These are phyloP conservation scores for Bryoglossum gracile DNA, from an alignment of 495 filamentous ascomycete genomes.

Conservation along the genomic window DNA sequence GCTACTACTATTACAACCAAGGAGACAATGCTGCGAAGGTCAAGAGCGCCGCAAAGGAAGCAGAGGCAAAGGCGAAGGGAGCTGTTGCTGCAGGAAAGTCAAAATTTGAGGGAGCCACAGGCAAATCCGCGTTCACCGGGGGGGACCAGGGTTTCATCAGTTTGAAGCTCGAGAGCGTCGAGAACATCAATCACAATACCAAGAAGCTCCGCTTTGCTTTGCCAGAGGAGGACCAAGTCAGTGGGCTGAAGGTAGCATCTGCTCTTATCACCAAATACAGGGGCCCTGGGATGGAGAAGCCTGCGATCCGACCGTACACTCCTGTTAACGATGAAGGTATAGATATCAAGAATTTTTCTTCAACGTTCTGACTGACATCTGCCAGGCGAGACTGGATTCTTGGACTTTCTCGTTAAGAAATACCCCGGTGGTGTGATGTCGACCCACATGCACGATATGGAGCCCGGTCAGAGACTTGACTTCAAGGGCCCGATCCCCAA, in stretches of 20 bases:
- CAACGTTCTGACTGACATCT: neutral
- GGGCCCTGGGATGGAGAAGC: slow-evolving; percentile 68
- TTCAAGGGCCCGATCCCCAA: slow-evolving; percentile 96
- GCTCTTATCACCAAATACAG: slow-evolving; percentile 85
- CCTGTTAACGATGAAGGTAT: slow-evolving; percentile 79
- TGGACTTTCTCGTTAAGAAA: slow-evolving; percentile 86
- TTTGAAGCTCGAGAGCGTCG: slow-evolving; percentile 70
- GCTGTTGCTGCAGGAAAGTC: slow-evolving; percentile 14
- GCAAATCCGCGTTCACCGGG: slow-evolving; percentile 62
- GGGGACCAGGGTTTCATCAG: slow-evolving; percentile 80
- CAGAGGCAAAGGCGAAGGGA: slow-evolving; percentile 34
- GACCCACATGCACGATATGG: slow-evolving; percentile 76
- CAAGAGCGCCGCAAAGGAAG: slow-evolving; percentile 39
- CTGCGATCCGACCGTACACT: slow-evolving; percentile 84
- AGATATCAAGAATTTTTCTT: slow-evolving; percentile 11
- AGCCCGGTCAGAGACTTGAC: slow-evolving; percentile 67
- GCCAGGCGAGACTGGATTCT: slow-evolving; percentile 58
- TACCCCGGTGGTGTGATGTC: slow-evolving; percentile 92
- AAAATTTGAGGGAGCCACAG: slow-evolving; percentile 20
- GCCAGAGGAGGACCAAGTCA: slow-evolving; percentile 75
- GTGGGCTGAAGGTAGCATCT: slow-evolving; percentile 73
- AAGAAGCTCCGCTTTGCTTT: slow-evolving; percentile 80
- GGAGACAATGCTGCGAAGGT: slow-evolving; percentile 38
- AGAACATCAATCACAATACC: slow-evolving; percentile 78
- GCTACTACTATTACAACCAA: slow-evolving; percentile 42